Base-by-base conservation (phyloP, 2,329 filamentous ascomycete genomes). In the Aquanectria penicillioides region DNA sequence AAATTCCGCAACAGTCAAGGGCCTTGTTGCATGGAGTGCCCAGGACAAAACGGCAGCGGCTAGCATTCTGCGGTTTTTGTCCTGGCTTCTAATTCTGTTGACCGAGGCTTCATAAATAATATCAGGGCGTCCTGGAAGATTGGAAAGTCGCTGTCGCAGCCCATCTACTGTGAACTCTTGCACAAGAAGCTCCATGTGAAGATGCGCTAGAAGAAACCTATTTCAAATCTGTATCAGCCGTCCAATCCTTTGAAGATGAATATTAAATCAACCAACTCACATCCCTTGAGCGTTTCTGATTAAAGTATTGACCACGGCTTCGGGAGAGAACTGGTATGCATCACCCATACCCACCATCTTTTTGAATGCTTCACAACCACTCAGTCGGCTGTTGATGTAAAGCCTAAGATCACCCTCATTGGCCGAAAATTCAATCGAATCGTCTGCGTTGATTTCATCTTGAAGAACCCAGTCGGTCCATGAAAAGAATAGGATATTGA, bases 131-230 rank as follows among this genome's bases (percentile, higher is more conserved):
- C 15, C 13, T 12, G 47, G 34, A 20, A 51, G 36, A 13, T 29
- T 40, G 4, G 18, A 18, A n/a, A 51, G 31, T 22, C 17, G 38
- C 13, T 41, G 47, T 13, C 25, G 34, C 4, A 51, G 12, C 4
- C 47, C 34, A 31, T 40, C 34, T 7, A 29, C 22, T 8, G 23
- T 51, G 4, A 33, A 29, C 12, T 40, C 47, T 10, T 29, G 23
- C 3, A 51, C 34, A 5, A 51, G 34, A 8, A 38, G 20, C 6
- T 51, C 47, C 8, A 38, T 51, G 13, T 51, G 34, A 18, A 51
- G 47, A n/a, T 51, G 47, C 7, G 47, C 47, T 6, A 51, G 47
- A 40, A 51, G 47, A 12, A 51, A 51, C 36, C 33, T 51, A 25
- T 8, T 7, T 11, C 3, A 12, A 10, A 10, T 6, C 11, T 17